A percentile compares a stretch with the other conserved stretches of the same genome.
phyloP scores from a whole-genome alignment of 148 eudicot species.

The Chenopodium album region DNA sequence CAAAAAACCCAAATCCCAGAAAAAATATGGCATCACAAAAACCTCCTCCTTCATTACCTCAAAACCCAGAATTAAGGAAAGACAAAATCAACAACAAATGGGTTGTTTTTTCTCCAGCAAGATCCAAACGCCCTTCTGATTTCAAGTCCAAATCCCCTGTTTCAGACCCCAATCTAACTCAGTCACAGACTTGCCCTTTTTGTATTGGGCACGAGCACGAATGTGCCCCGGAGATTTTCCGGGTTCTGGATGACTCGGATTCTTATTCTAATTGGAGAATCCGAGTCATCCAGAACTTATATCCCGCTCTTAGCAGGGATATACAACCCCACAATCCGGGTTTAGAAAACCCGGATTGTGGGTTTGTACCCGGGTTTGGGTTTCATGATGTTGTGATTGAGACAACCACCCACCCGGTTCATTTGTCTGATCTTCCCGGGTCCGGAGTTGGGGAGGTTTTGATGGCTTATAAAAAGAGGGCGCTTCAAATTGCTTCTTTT shows the following conservation, averaged over 20 bases:
- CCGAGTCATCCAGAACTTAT: constrained; percentile 81
- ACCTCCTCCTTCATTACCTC: not conserved
- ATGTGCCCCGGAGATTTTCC: constrained; percentile 96
- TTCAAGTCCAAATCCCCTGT: constrained; percentile 80
- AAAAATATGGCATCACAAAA: constrained; percentile 22
- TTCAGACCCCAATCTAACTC: constrained; percentile 32
- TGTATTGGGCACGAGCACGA: constrained; percentile 82
- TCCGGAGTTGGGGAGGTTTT: constrained; percentile 60
- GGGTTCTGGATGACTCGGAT: constrained; percentile 40
- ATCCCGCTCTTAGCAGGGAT: constrained; percentile 79
- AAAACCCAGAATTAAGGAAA: constrained; percentile 57
- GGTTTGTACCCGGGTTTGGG: constrained; percentile 61
- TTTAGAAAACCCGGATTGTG: constrained; percentile 17
- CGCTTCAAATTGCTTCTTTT: constrained; percentile 46
- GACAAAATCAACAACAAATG: constrained; percentile 71
- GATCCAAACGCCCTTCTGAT: constrained; percentile 88
- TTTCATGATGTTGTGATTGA: constrained; percentile 94
- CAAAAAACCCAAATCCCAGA: not conserved
- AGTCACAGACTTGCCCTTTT: constrained; percentile 65
- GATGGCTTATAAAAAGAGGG: constrained; percentile 80
- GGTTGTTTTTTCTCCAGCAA: constrained; percentile 81
- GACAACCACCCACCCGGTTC: constrained; percentile 67
- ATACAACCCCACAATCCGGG: constrained; percentile 22
- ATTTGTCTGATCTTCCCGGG: constrained; percentile 56
- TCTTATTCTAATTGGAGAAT: constrained; percentile 54